Evolutionary conservation across 2,329 filamentous ascomycete species (phyloP).

Genomic region (Aspergillus intermedius): DNA sequence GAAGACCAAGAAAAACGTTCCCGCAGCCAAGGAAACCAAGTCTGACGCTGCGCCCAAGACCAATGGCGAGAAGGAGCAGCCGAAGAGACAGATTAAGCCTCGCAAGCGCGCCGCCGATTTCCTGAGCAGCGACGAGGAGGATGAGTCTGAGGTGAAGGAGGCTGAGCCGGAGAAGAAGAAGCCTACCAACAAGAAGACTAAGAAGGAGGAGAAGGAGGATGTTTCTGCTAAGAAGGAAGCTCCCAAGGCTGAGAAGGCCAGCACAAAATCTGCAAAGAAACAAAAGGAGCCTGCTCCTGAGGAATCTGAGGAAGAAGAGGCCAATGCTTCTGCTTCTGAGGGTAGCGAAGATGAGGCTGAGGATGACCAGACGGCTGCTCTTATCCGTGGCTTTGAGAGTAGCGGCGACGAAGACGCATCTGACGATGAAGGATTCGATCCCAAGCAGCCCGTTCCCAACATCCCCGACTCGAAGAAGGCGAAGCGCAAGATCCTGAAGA

Average conservation of each 20-base stretch:
- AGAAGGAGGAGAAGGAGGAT: constrained; percentile 21
- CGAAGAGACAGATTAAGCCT: constrained; percentile 33
- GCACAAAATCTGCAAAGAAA: constrained; percentile 29
- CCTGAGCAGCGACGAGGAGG: constrained; percentile 40
- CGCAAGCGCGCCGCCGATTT: constrained; percentile 45
- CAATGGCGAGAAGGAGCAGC: constrained; percentile 22
- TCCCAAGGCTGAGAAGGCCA: constrained; percentile 12
- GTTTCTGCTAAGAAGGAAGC: constrained; percentile 14
- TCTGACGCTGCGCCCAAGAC: constrained; percentile 22
- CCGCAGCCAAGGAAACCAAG: constrained; percentile 17
- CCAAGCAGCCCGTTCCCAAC: constrained; percentile 37
- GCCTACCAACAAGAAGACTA: constrained; percentile 41
- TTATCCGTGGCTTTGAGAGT: constrained; percentile 52
- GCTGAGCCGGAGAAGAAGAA: constrained; percentile 27
- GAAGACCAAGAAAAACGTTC: constrained; percentile 25
- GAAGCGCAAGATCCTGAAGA: constrained; percentile 47
- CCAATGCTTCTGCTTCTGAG: constrained; percentile 15
- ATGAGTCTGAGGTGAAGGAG: constrained; percentile 14
- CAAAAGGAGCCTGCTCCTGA: constrained; percentile 26
- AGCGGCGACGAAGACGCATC: constrained; percentile 48
- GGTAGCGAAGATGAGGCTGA: constrained; percentile 28
- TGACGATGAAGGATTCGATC: constrained; percentile 41
- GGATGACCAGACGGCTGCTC: constrained; percentile 49
- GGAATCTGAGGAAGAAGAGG: constrained; percentile 31
- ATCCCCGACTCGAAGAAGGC: constrained; percentile 41